These are phyloP conservation scores for Quercus gilva DNA, from an alignment of 306 rosid species.

Conservation along the genomic window DNA sequence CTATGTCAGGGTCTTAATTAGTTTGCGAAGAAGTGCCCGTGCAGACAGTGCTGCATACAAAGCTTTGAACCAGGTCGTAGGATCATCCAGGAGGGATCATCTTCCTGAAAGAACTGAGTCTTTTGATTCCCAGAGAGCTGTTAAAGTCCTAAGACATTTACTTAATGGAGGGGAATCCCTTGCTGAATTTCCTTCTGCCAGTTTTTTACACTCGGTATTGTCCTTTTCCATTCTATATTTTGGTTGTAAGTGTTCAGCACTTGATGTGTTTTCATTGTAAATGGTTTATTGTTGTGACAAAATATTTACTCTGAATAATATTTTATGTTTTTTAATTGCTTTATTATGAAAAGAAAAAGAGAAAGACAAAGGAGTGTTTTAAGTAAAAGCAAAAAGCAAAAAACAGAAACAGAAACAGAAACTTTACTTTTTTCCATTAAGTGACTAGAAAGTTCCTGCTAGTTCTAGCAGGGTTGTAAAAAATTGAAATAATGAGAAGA, in stretches of 20 bases:
- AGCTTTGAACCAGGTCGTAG: conserved; percentile 73
- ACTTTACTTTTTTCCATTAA: not conserved
- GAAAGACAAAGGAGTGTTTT: not conserved
- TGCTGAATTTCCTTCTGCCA: conserved; percentile 91
- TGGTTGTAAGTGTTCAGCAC: conserved; percentile 26
- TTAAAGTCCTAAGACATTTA: conserved; percentile 39
- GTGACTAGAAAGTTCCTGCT: not conserved
- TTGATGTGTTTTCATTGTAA: not conserved
- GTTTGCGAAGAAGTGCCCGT: conserved; percentile 68
- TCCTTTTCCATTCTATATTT: conserved; percentile 13
- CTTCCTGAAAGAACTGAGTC: conserved; percentile 40
- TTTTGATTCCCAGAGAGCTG: conserved; percentile 34
- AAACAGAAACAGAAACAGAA: no score
- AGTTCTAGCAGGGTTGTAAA: not conserved
- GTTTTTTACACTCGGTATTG: conserved; percentile 80
- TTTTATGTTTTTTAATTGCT: not conserved
- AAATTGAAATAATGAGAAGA: not conserved
- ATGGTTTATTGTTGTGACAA: not conserved
- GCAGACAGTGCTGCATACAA: conserved; percentile 64
- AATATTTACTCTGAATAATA: not conserved
- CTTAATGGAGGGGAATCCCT: conserved; percentile 75
- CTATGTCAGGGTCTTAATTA: conserved; percentile 76
- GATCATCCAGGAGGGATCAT: conserved; percentile 50
- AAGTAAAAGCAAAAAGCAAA: not conserved
- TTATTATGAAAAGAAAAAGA: not conserved